phyloP scores from a whole-genome alignment of 2,329 filamentous ascomycete species.

The Paecilomyces variotii region DNA sequence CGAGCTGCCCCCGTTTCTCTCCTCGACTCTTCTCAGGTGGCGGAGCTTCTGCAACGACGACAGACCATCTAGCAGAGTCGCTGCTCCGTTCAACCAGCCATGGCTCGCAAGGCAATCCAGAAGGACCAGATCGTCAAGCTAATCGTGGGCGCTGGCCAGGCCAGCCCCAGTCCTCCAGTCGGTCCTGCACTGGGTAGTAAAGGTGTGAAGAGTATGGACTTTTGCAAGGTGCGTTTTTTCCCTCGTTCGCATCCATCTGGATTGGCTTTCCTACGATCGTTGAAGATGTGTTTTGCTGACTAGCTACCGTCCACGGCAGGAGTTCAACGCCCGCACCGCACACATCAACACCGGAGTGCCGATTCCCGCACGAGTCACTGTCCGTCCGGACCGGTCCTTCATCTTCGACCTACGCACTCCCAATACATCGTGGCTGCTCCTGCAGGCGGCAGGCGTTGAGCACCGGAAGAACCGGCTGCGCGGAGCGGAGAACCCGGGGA shows the following conservation, averaged over 20 bases:
- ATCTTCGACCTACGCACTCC: slow-evolving; percentile 89
- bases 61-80: neutral
- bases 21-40: neutral
- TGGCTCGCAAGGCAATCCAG: slow-evolving; percentile 45
- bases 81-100: slow-evolving; percentile 19
- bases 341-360: slow-evolving; percentile 77
- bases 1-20: neutral
- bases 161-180: slow-evolving; percentile 88
- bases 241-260: slow-evolving; percentile 5
- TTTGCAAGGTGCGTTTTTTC: slow-evolving; percentile 70
- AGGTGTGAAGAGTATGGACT: slow-evolving; percentile 99
- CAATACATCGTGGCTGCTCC: slow-evolving; percentile 82
- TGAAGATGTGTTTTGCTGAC: neutral
- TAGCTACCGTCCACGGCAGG: slow-evolving; percentile 45
- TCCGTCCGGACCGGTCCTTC: slow-evolving; percentile 89
- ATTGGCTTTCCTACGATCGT: neutral
- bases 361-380: slow-evolving; percentile 81
- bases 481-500: slow-evolving; percentile 66
- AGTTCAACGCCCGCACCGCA: slow-evolving; percentile 91
- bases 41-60: neutral
- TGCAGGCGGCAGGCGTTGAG: slow-evolving; percentile 71
- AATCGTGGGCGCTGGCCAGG: slow-evolving; percentile 93
- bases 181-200: slow-evolving; percentile 94
- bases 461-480: slow-evolving; percentile 63
- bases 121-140: slow-evolving; percentile 83